phyloP scores from a whole-genome alignment of 2,329 filamentous ascomycete genomes.

The Lasiodiplodia citricola region DNA sequence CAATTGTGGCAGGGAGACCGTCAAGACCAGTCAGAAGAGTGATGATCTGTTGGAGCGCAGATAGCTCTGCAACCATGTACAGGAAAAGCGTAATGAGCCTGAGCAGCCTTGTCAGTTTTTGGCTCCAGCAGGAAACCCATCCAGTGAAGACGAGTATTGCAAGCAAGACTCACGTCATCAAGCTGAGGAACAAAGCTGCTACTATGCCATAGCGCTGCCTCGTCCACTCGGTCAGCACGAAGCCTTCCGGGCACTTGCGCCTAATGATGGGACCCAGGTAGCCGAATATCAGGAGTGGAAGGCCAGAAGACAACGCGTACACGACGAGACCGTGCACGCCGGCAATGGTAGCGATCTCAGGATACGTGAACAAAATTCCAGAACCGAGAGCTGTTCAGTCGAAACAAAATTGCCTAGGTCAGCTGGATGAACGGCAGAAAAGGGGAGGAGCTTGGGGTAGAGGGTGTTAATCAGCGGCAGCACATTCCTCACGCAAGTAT shows the following conservation, averaged over 20 bases:
- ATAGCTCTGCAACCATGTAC: slow-evolving; percentile 86
- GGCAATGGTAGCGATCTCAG: slow-evolving; percentile 77
- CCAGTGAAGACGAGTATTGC: no score
- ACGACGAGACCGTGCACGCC: slow-evolving; percentile 79
- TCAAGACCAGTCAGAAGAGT: slow-evolving; percentile 75
- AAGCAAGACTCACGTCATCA: slow-evolving; percentile 63
- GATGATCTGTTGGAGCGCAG: slow-evolving; percentile 79
- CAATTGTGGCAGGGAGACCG: slow-evolving; percentile 75
- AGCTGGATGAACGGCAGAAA: slow-evolving; percentile 32
- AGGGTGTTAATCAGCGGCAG: slow-evolving; percentile 73
- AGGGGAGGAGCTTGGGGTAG: slow-evolving; percentile 42
- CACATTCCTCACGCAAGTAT: slow-evolving; percentile 98
- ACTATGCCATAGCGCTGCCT: slow-evolving; percentile 75
- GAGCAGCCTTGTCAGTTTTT: not conserved
- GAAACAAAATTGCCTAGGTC: slow-evolving; percentile 37
- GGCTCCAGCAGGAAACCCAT: not conserved
- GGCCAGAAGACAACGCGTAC: slow-evolving; percentile 73
- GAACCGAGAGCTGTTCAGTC: slow-evolving; percentile 73
- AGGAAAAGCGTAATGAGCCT: slow-evolving; percentile 78
- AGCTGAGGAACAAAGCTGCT: slow-evolving; percentile 74
- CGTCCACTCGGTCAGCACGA: slow-evolving; percentile 85
- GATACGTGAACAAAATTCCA: slow-evolving; percentile 82
- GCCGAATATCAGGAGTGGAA: slow-evolving; percentile 77
- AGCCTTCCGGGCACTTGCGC: slow-evolving; percentile 79
- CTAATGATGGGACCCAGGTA: slow-evolving; percentile 77